Conservation (phyloP, 2,329 filamentous ascomycete genomes). For the Penicillium expansum region DNA sequence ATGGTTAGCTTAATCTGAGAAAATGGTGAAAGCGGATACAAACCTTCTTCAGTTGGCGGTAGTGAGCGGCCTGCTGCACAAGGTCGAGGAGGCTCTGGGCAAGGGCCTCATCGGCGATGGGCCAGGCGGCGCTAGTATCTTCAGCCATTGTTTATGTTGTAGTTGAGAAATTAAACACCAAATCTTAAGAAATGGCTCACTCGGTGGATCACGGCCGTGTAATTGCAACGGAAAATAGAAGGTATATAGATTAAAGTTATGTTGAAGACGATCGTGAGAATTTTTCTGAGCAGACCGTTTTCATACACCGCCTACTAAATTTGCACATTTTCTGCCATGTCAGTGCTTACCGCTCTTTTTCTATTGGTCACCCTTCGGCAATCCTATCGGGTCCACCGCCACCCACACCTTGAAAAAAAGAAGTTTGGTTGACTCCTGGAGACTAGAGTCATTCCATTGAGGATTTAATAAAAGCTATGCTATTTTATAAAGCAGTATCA, state of each 20-base stretch:
- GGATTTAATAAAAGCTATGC: too few relatives aligned
- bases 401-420: too few relatives aligned
- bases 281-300: background rate
- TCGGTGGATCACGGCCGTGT: background rate
- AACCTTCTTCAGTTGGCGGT: conserved; percentile 52
- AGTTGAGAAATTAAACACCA: background rate
- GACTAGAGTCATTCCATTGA: too few relatives aligned
- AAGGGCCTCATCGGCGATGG: conserved; percentile 68
- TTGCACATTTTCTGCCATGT: background rate
- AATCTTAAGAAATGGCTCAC: background rate
- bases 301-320: background rate
- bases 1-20: background rate
- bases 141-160: conserved; percentile 31
- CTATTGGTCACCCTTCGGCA: background rate
- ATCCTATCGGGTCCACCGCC: too few relatives aligned
- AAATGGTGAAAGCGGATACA: background rate
- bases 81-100: conserved; percentile 81
- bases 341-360: background rate
- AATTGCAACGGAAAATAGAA: background rate
- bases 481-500: background rate
- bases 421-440: too few relatives aligned
- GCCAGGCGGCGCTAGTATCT: conserved; percentile 56
- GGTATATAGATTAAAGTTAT: background rate
- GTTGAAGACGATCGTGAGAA: background rate
- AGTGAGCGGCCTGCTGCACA: conserved; percentile 65